Evolutionary conservation across 139 green algal genomes (phyloP), one percentile per base, ranked within the genome.

Genomic region (Picochlorum sp.): DNA sequence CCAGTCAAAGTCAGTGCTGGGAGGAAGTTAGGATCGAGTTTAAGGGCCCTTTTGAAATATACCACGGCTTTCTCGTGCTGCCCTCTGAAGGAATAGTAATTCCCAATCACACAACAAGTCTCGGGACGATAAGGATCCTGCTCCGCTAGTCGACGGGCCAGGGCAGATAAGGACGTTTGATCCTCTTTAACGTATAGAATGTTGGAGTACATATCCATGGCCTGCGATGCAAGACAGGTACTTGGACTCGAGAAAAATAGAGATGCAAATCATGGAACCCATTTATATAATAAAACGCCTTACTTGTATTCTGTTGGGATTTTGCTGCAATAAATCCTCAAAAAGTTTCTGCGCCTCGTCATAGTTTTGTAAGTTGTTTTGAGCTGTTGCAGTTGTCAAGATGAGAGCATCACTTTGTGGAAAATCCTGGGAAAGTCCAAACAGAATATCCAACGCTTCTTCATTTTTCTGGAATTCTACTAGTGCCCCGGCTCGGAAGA

Each of bases 1-100:
- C 93, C 93, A 85, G 98, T 94, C 8, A 99, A 80, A 1, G 93
- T 99, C 93, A 89, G 98, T n/a, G 93, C 93, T 20, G 71, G 81
- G 32, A 95, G 65, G 72, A 85, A 98, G 33, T 68, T 55, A 25
- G 64, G 75, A 57, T 94, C 80, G 45, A 98, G 79, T 20, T 81
- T 84, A 31, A 99, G 76, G 2, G 93, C 93, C 0, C 93, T 82
- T 33, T 74, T 61, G 75, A 96, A 99, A 75, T 89, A 95, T 58
- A 79, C 56, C 24, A 97, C 81, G 3, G 91, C 70, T 59, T 76
- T 68, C 25, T 76, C 68, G 51, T 80, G 75, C 50, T 73, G 59
- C 4, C 57, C 81, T 67, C 87, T 87, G 1, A 97, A 71, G 41
- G 81, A 91, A 82, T 94, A 96, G 77, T 98, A 99, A 81, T 99